Conservation (phyloP, 441 rosid genomes). For the Breynia disticha region DNA sequence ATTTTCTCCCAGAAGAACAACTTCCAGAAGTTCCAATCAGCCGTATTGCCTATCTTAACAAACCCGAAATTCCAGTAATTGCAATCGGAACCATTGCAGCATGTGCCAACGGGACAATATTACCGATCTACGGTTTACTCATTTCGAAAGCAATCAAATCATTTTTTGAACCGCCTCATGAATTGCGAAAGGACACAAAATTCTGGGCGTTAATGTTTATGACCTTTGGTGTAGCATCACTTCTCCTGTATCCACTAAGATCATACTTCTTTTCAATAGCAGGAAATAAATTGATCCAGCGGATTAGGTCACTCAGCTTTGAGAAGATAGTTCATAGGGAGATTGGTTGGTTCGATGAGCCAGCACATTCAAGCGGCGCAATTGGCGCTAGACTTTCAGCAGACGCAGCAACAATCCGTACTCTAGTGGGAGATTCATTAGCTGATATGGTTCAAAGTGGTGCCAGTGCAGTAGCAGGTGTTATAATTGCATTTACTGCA, state of each 20-base stretch:
- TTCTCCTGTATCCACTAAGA: slow-evolving; percentile 29
- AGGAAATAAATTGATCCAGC: slow-evolving; percentile 43
- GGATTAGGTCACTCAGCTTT: slow-evolving; percentile 51
- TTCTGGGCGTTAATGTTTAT: slow-evolving; percentile 54
- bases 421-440: slow-evolving; percentile 57
- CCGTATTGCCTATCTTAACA: slow-evolving; percentile 48
- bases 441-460: slow-evolving; percentile 42
- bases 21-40: slow-evolving; percentile 31
- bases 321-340: slow-evolving; percentile 67
- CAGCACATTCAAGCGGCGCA: slow-evolving; percentile 57
- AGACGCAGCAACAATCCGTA: slow-evolving; percentile 48
- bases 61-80: slow-evolving; percentile 49
- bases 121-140: slow-evolving; percentile 44
- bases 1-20: slow-evolving; percentile 2
- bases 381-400: slow-evolving; percentile 66
- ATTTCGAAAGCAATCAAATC: slow-evolving; percentile 43
- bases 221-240: slow-evolving; percentile 37
- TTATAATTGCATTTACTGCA: slow-evolving; percentile 57
- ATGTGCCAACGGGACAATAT: slow-evolving; percentile 30
- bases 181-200: slow-evolving; percentile 38
- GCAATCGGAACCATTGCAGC: slow-evolving; percentile 45
- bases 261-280: slow-evolving; percentile 53
- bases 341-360: slow-evolving; percentile 63
- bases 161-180: slow-evolving; percentile 36
- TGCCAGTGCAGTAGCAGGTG: slow-evolving; percentile 37